These are phyloP conservation scores for Yarrowia galli DNA, from an alignment of 1,139 yeast species.

Conservation along the genomic window DNA sequence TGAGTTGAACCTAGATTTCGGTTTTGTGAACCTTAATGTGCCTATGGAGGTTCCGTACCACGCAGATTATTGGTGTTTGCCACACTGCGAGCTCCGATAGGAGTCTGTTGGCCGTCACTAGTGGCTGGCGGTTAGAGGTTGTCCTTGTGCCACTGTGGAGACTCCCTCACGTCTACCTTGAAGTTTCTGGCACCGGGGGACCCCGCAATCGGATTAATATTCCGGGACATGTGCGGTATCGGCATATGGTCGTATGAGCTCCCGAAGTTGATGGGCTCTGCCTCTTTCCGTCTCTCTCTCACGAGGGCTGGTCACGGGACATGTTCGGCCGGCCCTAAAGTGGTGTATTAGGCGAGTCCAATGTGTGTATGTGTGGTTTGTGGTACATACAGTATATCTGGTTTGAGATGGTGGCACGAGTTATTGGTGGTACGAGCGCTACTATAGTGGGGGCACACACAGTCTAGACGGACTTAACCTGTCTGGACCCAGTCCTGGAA, in stretches of 20 bases:
- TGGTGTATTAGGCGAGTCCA: constrained; percentile 14
- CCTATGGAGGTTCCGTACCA: constrained; percentile 3
- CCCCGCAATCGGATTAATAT: constrained; percentile 9
- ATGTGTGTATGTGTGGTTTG: neutral
- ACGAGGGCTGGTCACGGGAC: constrained; percentile 31
- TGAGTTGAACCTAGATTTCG: constrained; percentile 33
- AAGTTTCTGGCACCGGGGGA: neutral
- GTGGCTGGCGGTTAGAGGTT: constrained; percentile 7
- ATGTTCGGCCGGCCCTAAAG: constrained; percentile 19
- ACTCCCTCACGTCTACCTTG: neutral
- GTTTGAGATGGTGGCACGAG: neutral
- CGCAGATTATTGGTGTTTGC: constrained; percentile 29
- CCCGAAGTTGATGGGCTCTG: neutral
- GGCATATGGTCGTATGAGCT: constrained; percentile 15
- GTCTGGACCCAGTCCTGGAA: neutral
- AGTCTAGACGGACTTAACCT: neutral
- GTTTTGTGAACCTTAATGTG: constrained; percentile 15
- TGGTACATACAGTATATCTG: too few relatives aligned
- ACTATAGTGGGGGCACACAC: too few relatives aligned
- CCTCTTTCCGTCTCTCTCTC: neutral
- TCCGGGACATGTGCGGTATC: constrained; percentile 8
- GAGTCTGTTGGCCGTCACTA: neutral
- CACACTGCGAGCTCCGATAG: constrained; percentile 5
- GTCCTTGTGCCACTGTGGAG: neutral
- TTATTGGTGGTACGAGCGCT: neutral